Percentiles rank a stretch among this genome's conserved stretches.
Conservation (phyloP, 345 rosid genomes). For the Bretschneidera sinensis region DNA sequence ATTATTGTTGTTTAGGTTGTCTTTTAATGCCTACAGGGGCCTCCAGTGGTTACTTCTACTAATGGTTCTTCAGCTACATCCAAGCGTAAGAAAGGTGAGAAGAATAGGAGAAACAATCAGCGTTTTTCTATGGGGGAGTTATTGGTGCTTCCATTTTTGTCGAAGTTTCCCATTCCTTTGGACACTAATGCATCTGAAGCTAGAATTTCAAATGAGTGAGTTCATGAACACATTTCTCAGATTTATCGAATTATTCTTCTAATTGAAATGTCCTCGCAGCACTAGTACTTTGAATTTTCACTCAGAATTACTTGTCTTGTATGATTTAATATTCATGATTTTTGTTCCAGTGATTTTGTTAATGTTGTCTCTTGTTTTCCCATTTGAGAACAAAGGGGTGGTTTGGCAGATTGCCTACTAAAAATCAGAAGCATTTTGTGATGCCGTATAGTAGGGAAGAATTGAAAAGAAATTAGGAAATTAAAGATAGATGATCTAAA, state of each 20-base stretch:
- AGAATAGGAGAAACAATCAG: slow-evolving; percentile 46
- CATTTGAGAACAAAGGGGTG: too few relatives aligned
- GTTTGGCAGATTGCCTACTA: too few relatives aligned
- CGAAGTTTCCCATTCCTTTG: slow-evolving; percentile 60
- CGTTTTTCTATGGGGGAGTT: slow-evolving; percentile 64
- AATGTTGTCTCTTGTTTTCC: too few relatives aligned
- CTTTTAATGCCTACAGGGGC: slow-evolving; percentile 47
- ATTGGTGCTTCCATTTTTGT: slow-evolving; percentile 82
- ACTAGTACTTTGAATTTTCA: too few relatives aligned
- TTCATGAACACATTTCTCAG: slow-evolving; percentile 19
- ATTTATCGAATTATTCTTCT: neutral
- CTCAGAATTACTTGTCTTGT: too few relatives aligned
- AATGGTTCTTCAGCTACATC: slow-evolving; percentile 42
- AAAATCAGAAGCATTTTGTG: too few relatives aligned
- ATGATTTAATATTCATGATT: neutral
- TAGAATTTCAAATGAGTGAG: slow-evolving; percentile 51
- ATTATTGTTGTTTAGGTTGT: slow-evolving; percentile 11
- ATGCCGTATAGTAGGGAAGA: too few relatives aligned
- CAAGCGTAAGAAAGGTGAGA: slow-evolving; percentile 82
- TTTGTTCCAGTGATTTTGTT: too few relatives aligned
- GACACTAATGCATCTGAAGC: slow-evolving; percentile 42
- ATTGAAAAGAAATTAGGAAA: too few relatives aligned
- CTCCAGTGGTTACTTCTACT: slow-evolving; percentile 45
- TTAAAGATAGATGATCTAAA: too few relatives aligned
- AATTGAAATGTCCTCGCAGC: neutral